These are phyloP conservation scores for Phellinidium pouzarii DNA, from an alignment of 1,284 basidiomycete genomes.

Conservation along the genomic window DNA sequence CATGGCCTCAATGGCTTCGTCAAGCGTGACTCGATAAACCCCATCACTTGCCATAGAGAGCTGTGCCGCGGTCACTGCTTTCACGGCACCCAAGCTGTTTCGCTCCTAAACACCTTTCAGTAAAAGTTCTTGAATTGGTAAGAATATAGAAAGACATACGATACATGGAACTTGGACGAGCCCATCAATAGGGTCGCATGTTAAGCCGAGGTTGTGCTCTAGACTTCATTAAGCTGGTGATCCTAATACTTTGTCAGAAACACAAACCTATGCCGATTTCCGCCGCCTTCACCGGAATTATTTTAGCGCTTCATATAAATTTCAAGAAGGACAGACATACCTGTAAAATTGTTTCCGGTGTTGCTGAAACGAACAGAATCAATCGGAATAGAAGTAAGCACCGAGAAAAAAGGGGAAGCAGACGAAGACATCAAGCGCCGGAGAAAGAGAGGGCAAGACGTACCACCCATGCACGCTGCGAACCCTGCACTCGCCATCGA, in stretches of 20 bases:
- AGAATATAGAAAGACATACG: slow-evolving; percentile 42
- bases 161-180: slow-evolving; percentile 94
- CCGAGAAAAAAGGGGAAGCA: slow-evolving; percentile 1
- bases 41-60: slow-evolving; percentile 89
- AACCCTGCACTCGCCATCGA: slow-evolving; percentile 93
- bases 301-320: background rate
- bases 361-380: slow-evolving; percentile 36
- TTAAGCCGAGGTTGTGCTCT: slow-evolving; percentile 85
- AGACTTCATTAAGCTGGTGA: slow-evolving; percentile 11
- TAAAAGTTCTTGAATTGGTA: background rate
- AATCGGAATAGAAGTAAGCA: background rate
- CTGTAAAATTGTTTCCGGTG: slow-evolving; percentile 75
- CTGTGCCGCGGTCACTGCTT: slow-evolving; percentile 89
- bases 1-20: slow-evolving; percentile 97
- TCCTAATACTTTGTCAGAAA: background rate
- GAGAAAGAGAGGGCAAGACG: slow-evolving; percentile 23
- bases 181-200: slow-evolving; percentile 90
- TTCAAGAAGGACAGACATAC: slow-evolving; percentile 29
- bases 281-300: slow-evolving; percentile 58
- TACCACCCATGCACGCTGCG: slow-evolving; percentile 87
- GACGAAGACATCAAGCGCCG: background rate
- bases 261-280: slow-evolving; percentile 85
- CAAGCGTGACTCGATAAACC: slow-evolving; percentile 80
- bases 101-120: slow-evolving; percentile 49
- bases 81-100: slow-evolving; percentile 85